Base-by-base conservation (phyloP, 2,329 filamentous ascomycete species). In the Rachicladosporium sp. region DNA sequence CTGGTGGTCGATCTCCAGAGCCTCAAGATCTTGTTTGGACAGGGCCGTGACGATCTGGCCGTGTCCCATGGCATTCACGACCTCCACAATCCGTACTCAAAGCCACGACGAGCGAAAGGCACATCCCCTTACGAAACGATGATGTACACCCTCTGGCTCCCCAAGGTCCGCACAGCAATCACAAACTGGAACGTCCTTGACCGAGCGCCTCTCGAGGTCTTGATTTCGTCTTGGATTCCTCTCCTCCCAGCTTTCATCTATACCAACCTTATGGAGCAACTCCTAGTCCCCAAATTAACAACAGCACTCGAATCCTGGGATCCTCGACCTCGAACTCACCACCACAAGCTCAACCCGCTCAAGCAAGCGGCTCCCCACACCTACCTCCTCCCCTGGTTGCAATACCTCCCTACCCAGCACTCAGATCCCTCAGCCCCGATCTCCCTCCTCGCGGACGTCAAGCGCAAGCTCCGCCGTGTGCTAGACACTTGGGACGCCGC, bases 301-400 rank as follows among this genome's bases (percentile, higher is more conserved):
- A 69, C 74, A 6, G 84, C 81, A 0, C 69, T 96, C 4, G 76
- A 79, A 37, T 73, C 76, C 37, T 95, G 88, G 89, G 89, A 88
- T 51, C 87, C 88, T 2, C 76, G 76, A 68, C 56, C 55, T 37
- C 51, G 52, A 35, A 57, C 66, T 54, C 58, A 63, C 47, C 46
- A 62, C 36, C 56, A 61, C 47, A 64, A 59, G 48, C 58, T 57
- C 12, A 54, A 45, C 41, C 51, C 65, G 64, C 23, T 54, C 34
- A 53, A 52, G 33, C 42, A 54, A 23, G 53, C 66, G 49, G 52
- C 76, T 44, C 76, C 80, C 35, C 87, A 81, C 55, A 70, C 74
- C 31, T 93, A 86, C 85, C 69, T 94, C 4, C 95, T 96, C 57
- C 87, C 89, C 3, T 98, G 91, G 89, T 73, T 96, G 31, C 85